These are phyloP conservation scores for Geoglossum glabrum DNA, from an alignment of 495 filamentous ascomycete genomes.

Conservation along the genomic window DNA sequence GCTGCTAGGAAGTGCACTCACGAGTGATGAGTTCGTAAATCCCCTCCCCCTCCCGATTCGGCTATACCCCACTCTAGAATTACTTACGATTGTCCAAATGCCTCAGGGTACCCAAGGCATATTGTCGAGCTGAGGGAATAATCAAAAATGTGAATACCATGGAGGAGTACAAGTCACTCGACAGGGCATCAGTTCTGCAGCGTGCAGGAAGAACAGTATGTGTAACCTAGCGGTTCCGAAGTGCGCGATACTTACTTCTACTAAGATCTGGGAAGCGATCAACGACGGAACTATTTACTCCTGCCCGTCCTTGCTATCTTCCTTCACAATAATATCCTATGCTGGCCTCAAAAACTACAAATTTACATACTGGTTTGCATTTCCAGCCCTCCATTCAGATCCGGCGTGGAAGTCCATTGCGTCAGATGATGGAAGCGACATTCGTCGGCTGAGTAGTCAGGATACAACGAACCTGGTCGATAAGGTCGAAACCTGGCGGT, in stretches of 20 bases:
- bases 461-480: conserved; percentile 64
- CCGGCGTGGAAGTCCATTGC: conserved; percentile 45
- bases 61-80: background rate
- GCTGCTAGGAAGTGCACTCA: conserved; percentile 68
- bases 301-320: conserved; percentile 72
- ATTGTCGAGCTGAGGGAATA: conserved; percentile 71
- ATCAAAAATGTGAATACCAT: conserved; percentile 94
- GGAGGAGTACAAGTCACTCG: conserved; percentile 67
- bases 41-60: no score
- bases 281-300: conserved; percentile 89
- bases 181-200: conserved; percentile 51
- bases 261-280: conserved; percentile 89
- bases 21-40: conserved; percentile 50
- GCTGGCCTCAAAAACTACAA: conserved; percentile 91
- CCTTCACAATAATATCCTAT: conserved; percentile 77
- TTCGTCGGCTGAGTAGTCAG: conserved; percentile 30
- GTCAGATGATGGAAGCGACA: conserved; percentile 6
- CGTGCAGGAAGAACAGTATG: conserved; percentile 56
- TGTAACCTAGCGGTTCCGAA: background rate
- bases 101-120: conserved; percentile 45
- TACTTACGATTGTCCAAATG: conserved; percentile 6
- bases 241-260: background rate
- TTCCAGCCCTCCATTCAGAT: conserved; percentile 77
- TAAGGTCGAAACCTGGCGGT: conserved; percentile 67
- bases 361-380: conserved; percentile 89